A percentile compares a stretch with the other conserved stretches of the same genome.
Evolutionary conservation across 2,329 filamentous ascomycete genomes (phyloP).

Genomic region (Arthrobotrys sinensis): DNA sequence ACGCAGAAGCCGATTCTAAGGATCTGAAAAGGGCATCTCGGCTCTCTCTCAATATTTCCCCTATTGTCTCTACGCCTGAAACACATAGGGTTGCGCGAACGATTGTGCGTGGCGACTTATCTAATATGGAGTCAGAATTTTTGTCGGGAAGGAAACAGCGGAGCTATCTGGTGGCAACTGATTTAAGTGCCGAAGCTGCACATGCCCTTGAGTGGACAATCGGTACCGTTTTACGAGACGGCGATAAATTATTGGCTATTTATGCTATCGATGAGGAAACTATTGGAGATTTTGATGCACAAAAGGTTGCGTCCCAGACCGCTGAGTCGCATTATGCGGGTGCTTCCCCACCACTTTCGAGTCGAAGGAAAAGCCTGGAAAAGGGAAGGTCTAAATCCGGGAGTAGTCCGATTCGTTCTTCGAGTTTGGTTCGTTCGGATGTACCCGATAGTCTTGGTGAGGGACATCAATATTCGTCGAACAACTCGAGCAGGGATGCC

Average conservation of each 20-base stretch:
- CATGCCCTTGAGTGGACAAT: constrained; percentile 98
- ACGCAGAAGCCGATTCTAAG: constrained; percentile 85
- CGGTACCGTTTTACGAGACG: constrained; percentile 91
- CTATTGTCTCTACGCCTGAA: constrained; percentile 81
- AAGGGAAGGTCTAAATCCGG: constrained; percentile 35
- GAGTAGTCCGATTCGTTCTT: constrained; percentile 39
- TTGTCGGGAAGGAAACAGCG: constrained; percentile 84
- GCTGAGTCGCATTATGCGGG: constrained; percentile 77
- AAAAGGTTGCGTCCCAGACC: constrained; percentile 64
- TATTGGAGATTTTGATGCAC: constrained; percentile 67
- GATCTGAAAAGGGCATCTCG: constrained; percentile 92
- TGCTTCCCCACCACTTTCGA: constrained; percentile 67
- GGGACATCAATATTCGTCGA: constrained; percentile 20
- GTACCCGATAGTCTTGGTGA: constrained; percentile 38
- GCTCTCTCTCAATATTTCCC: constrained; percentile 83
- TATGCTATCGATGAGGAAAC: constrained; percentile 94
- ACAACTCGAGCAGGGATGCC: constrained; percentile 45
- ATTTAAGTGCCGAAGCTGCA: constrained; percentile 92
- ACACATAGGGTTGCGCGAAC: constrained; percentile 88
- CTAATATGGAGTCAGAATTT: constrained; percentile 80
- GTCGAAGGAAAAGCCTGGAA: constrained; percentile 58
- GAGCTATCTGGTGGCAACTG: constrained; percentile 95
- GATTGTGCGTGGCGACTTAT: constrained; percentile 89
- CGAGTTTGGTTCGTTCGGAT: constrained; percentile 41
- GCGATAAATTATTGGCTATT: constrained; percentile 92